Conservation (phyloP, 192 early-diverging fungal species). For the Coemansia sp. region DNA sequence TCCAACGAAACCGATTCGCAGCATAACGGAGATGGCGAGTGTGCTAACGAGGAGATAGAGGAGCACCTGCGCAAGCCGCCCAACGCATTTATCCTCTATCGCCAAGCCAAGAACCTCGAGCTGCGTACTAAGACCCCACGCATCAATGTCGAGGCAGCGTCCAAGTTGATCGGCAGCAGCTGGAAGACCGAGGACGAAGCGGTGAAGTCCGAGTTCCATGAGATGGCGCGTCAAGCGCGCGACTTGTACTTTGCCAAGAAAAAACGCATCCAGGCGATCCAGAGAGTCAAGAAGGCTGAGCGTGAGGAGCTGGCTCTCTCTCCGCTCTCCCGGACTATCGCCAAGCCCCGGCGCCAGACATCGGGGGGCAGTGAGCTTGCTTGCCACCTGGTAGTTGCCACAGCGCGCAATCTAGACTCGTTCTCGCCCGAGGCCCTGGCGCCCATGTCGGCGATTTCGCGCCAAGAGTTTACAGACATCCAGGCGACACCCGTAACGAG, state of each 20-base stretch:
- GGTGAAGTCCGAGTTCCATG: slow-evolving; percentile 21
- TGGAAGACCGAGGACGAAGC: slow-evolving; percentile 30
- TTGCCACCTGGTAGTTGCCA: slow-evolving; percentile 9
- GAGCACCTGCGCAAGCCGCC: slow-evolving; percentile 42
- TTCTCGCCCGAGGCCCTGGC: slow-evolving; percentile 40
- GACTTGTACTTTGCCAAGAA: slow-evolving; percentile 48
- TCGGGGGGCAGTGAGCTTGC: not conserved
- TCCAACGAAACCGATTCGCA: not conserved
- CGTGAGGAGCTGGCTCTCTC: slow-evolving; percentile 16
- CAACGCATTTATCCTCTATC: slow-evolving; percentile 51
- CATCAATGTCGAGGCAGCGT: slow-evolving; percentile 38
- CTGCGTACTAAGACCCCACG: slow-evolving; percentile 21
- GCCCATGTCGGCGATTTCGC: slow-evolving; percentile 3
- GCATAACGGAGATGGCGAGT: not conserved
- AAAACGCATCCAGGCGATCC: slow-evolving; percentile 28
- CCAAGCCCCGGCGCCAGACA: slow-evolving; percentile 3
- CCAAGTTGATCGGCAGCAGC: slow-evolving; percentile 27
- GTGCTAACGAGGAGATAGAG: not conserved
- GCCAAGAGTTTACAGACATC: not conserved
- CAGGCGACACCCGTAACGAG: not conserved
- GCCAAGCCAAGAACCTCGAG: slow-evolving; percentile 21
- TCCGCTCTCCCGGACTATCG: not conserved
- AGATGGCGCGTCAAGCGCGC: slow-evolving; percentile 22
- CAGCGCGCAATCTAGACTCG: slow-evolving; percentile 29
- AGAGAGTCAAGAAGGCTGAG: slow-evolving; percentile 28